Evolutionary conservation across 2,329 filamentous ascomycete genomes (phyloP).

Genomic region (Coniochaeta ligniaria): DNA sequence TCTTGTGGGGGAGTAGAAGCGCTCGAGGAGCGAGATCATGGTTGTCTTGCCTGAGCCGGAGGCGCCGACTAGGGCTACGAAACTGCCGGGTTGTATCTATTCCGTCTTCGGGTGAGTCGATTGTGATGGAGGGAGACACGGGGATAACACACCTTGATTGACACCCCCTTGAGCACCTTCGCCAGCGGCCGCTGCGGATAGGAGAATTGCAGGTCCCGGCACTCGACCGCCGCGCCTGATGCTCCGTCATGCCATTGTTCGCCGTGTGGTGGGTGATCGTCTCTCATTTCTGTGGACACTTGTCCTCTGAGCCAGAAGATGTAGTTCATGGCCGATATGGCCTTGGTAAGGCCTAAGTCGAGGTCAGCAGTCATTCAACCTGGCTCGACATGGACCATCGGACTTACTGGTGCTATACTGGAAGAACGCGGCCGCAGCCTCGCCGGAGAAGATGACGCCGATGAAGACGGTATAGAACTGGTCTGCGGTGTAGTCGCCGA

Average conservation of each 20-base stretch:
- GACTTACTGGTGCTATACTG: slow-evolving; percentile 35
- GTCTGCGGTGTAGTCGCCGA: slow-evolving; percentile 34
- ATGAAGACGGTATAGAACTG: slow-evolving; percentile 46
- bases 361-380: neutral
- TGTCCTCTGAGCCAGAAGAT: slow-evolving; percentile 32
- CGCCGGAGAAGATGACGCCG: slow-evolving; percentile 37
- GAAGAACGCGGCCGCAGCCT: slow-evolving; percentile 32
- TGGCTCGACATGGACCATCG: neutral
- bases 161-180: slow-evolving; percentile 16
- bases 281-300: slow-evolving; percentile 6
- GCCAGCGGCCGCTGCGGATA: slow-evolving; percentile 45
- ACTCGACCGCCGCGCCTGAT: slow-evolving; percentile 17
- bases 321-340: slow-evolving; percentile 38
- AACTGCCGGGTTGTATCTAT: slow-evolving; percentile 35
- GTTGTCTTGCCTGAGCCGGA: slow-evolving; percentile 53
- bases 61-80: slow-evolving; percentile 48
- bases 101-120: too few relatives aligned
- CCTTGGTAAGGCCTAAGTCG: slow-evolving; percentile 33
- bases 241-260: neutral
- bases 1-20: slow-evolving; percentile 28
- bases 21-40: slow-evolving; percentile 47
- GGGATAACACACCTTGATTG: neutral
- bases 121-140: too few relatives aligned
- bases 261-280: slow-evolving; percentile 4
- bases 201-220: slow-evolving; percentile 51